Base-by-base conservation (phyloP, 2,329 filamentous ascomycete species). In the Salinomyces thailandicus region DNA sequence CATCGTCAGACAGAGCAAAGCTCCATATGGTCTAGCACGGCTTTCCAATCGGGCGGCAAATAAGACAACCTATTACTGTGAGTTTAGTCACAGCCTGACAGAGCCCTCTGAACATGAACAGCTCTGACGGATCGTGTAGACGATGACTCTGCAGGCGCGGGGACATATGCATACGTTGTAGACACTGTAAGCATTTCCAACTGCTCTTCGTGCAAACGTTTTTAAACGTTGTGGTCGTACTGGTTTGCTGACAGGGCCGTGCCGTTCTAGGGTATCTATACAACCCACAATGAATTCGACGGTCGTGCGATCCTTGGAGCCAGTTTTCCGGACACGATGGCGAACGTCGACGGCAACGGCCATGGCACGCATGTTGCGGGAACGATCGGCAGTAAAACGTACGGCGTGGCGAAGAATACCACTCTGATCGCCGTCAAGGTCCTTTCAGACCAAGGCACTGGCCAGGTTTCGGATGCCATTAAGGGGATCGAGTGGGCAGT, bases 361-460 rank as follows among this genome's bases (percentile, higher is more conserved):
- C 22, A 26, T n/a, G 22, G 22, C 9, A 26, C 22, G 22, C 22
- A 26, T 4, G 22, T 26, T n/a, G 22, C 22, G 9, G 22, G 22
- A 15, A 79, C 73, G 13, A 69, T 77, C 27, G 76, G 63, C 14
- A 72, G 73, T 20, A 62, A 60, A 37, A 77, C 70, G 4, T 77
- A 72, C 38, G 76, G 76, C 42, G 72, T 78, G 4, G 72, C 75
- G 48, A 77, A 77, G 61, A 68, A 68, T 36, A 67, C 66, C 38
- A 59, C 62, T 37, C 58, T 77, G 30, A 57, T 76, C 35, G 72
- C 67, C 24, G 73, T 79, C 59, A 79, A 79, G 64, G 74, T 79
- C 5, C 50, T 63, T 11, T 42, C 57, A 26, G 13, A 43, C 43
- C 13, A 26, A 39, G 18, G 42, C 42, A 14, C 53, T 54, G 2